phyloP scores from a whole-genome alignment of 2,329 filamentous ascomycete genomes.

The Pseudocercospora crystallina region DNA sequence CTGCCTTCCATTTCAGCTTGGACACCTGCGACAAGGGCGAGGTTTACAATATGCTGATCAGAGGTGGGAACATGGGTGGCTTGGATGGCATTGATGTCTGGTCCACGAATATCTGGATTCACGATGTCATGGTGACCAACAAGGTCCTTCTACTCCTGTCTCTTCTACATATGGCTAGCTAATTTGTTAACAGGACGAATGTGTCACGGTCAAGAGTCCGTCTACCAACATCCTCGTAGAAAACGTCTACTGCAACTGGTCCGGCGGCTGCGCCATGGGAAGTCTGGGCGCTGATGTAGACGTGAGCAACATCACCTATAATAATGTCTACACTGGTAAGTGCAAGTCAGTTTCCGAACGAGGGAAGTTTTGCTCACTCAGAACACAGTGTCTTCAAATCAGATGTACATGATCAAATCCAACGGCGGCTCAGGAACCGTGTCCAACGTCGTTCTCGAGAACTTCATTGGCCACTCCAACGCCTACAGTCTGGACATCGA shows the following conservation, averaged over 20 bases:
- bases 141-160: constrained; percentile 38
- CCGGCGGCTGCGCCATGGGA: constrained; percentile 59
- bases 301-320: constrained; percentile 55
- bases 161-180: neutral
- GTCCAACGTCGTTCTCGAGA: constrained; percentile 53
- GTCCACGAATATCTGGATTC: constrained; percentile 57
- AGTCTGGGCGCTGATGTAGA: constrained; percentile 52
- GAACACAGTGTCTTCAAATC: constrained; percentile 47
- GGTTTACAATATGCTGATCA: constrained; percentile 57
- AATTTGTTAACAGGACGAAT: constrained; percentile 45
- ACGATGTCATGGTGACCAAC: constrained; percentile 62
- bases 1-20: constrained; percentile 52
- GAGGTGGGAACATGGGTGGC: constrained; percentile 53
- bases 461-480: constrained; percentile 61
- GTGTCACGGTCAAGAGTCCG: constrained; percentile 57
- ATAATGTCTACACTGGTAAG: constrained; percentile 53
- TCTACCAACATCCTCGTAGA: constrained; percentile 58
- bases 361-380: too few relatives aligned
- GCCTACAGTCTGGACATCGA: constrained; percentile 60
- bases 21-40: constrained; percentile 55
- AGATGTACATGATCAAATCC: constrained; percentile 61
- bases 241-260: constrained; percentile 59
- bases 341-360: neutral
- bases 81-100: constrained; percentile 59
- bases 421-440: constrained; percentile 58